phyloP scores from a whole-genome alignment of 2,329 filamentous ascomycete species.

The Ceratocystis variospora region DNA sequence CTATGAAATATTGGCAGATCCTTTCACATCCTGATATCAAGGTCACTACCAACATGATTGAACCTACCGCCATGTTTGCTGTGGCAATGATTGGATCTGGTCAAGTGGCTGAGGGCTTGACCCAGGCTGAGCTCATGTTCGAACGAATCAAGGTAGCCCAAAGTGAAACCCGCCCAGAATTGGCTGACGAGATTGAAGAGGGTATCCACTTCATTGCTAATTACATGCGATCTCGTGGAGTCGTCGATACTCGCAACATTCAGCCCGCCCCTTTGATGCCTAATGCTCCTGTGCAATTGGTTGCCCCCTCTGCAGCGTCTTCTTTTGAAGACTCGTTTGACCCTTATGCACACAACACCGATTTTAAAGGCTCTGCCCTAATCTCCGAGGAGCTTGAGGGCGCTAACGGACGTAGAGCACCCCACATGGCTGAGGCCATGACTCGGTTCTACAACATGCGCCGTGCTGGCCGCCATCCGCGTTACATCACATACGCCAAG shows the following conservation, averaged over 20 bases:
- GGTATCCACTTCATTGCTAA: conserved; percentile 54
- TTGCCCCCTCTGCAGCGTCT: conserved; percentile 34
- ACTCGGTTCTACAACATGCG: conserved; percentile 84
- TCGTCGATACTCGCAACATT: conserved; percentile 42
- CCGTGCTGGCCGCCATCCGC: conserved; percentile 74
- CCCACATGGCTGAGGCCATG: conserved; percentile 66
- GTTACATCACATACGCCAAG: conserved; percentile 95
- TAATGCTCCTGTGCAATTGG: conserved; percentile 23
- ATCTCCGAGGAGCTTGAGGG: conserved; percentile 86
- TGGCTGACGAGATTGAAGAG: conserved; percentile 74
- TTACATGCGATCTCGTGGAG: conserved; percentile 44
- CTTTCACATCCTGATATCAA: conserved; percentile 49
- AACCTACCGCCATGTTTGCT: conserved; percentile 81
- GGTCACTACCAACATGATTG: conserved; percentile 55
- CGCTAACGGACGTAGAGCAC: conserved; percentile 55
- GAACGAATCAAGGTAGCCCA: conserved; percentile 57
- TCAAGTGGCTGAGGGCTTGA: conserved; percentile 66
- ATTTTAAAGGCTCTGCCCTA: conserved; percentile 82
- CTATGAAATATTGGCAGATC: conserved; percentile 67
- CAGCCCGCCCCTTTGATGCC: conserved; percentile 25
- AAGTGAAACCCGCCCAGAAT: conserved; percentile 32
- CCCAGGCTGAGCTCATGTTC: conserved; percentile 75
- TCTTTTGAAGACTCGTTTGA: conserved; percentile 69
- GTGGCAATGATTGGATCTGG: conserved; percentile 78
- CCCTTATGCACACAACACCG: conserved; percentile 77